Percentiles rank a stretch among this genome's conserved stretches.
Conservation (phyloP, 495 filamentous ascomycete genomes). For the Rusavskia elegans region DNA sequence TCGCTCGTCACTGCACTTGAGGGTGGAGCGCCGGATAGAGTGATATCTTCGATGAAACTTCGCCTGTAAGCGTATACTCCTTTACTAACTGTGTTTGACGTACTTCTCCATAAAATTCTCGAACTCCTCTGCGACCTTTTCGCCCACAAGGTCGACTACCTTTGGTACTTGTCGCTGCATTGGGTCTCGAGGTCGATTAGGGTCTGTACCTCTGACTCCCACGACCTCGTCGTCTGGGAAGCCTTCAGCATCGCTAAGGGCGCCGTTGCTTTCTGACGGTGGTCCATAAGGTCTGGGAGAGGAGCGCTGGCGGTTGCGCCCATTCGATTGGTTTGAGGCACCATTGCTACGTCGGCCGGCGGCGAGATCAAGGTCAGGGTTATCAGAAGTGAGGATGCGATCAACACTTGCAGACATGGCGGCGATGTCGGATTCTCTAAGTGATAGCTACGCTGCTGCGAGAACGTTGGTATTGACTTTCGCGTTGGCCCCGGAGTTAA, state of each 20-base stretch:
- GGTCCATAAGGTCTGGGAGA: conserved; percentile 19
- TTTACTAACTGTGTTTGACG: neutral
- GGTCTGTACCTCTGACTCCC: conserved; percentile 33
- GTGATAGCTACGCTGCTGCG: no score
- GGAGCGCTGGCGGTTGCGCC: conserved; percentile 26
- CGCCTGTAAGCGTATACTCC: conserved; percentile 6
- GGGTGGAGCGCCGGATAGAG: conserved; percentile 52
- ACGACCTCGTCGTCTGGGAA: conserved; percentile 49
- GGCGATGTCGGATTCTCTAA: neutral
- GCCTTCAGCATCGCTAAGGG: conserved; percentile 35
- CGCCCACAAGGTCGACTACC: conserved; percentile 76
- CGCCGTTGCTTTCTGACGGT: conserved; percentile 37
- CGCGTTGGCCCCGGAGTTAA: no score
- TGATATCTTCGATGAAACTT: conserved; percentile 64
- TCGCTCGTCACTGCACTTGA: conserved; percentile 65
- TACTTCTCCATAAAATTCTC: conserved; percentile 80
- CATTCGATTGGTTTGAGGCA: conserved; percentile 9
- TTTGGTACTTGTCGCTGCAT: conserved; percentile 53
- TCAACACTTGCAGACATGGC: conserved; percentile 38
- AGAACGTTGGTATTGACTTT: no score
- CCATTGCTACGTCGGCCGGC: conserved; percentile 8
- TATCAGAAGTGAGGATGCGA: conserved; percentile 35
- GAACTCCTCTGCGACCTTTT: conserved; percentile 72
- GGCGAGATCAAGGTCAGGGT: conserved; percentile 24
- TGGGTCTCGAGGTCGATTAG: conserved; percentile 41